These are phyloP conservation scores for Powellomyces hirtus DNA, from an alignment of 192 early-diverging fungal genomes.

Conservation along the genomic window DNA sequence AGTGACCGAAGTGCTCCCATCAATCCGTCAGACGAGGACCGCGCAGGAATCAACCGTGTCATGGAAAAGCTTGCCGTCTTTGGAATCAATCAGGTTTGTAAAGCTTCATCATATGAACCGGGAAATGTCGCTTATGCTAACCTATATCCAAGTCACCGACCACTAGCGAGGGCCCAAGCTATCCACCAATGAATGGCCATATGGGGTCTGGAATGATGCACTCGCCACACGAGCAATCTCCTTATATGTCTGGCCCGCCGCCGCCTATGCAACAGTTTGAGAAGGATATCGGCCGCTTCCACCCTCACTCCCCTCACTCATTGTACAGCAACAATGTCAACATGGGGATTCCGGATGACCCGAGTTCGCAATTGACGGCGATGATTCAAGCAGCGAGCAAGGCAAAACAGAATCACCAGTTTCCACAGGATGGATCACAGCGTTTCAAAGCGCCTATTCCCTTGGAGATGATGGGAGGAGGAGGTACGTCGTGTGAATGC, in stretches of 20 bases:
- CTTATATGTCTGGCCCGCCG: neutral
- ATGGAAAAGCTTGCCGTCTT: constrained; percentile 29
- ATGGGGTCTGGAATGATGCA: neutral
- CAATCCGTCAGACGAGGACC: constrained; percentile 21
- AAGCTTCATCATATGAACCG: too few species aligned
- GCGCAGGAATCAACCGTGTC: constrained; percentile 19
- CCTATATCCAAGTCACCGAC: neutral
- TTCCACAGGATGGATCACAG: neutral
- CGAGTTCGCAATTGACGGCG: constrained; percentile 21
- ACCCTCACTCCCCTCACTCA: constrained; percentile 4
- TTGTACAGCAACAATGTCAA: constrained; percentile 19
- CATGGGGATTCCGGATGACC: constrained; percentile 23
- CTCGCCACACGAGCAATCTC: neutral
- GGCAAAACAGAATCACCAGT: constrained; percentile 24
- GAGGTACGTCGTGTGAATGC: neutral
- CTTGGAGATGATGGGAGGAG: constrained; percentile 3
- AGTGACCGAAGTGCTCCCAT: neutral
- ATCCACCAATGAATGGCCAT: neutral
- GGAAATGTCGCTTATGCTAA: too few species aligned
- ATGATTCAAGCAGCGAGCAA: constrained; percentile 32
- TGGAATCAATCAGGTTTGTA: constrained; percentile 13
- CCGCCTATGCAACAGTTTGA: too few species aligned
- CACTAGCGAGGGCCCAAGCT: neutral
- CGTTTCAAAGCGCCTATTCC: neutral
- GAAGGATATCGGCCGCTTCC: too few species aligned